Percentiles rank a stretch among this genome's conserved stretches.
Evolutionary conservation across 2,329 filamentous ascomycete species (phyloP).

Genomic region (Talaromyces pinophilus): DNA sequence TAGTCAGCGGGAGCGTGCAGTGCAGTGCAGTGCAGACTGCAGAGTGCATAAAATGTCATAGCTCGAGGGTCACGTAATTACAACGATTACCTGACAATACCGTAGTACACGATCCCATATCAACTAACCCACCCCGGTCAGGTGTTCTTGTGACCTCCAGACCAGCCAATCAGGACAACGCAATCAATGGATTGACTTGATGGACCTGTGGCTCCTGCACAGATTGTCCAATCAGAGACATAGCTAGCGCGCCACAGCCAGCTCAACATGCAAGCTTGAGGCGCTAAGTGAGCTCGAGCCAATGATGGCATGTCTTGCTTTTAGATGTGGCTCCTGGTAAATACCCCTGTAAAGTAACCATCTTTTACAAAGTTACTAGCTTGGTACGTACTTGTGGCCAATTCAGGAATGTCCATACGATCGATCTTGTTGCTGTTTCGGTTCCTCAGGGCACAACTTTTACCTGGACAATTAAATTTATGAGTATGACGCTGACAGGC

Average conservation of each 20-base stretch:
- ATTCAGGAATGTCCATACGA: neutral
- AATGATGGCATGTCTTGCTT: neutral
- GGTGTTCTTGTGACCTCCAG: constrained; percentile 18
- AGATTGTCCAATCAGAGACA: neutral
- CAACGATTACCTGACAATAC: neutral
- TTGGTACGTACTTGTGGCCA: neutral
- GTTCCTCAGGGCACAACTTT: neutral
- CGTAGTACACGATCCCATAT: neutral
- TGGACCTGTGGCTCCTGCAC: constrained; percentile 8
- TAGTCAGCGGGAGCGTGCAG: constrained; percentile 8
- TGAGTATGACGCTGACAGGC: neutral
- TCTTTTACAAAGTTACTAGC: neutral
- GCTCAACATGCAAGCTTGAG: neutral
- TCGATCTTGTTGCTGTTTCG: neutral
- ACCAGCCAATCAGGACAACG: constrained; percentile 1
- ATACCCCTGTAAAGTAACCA: neutral
- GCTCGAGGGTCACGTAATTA: constrained; percentile 1
- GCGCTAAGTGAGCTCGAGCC: constrained; percentile 3
- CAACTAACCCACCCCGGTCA: neutral
- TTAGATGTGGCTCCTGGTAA: neutral
- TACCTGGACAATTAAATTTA: neutral
- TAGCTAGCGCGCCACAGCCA: constrained; percentile 8
- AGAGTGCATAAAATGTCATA: neutral
- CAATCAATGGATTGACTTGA: neutral
- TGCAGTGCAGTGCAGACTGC: constrained; percentile 1